Conservation (phyloP, 2,329 filamentous ascomycete genomes). For the Arthrobotrys conoides region DNA sequence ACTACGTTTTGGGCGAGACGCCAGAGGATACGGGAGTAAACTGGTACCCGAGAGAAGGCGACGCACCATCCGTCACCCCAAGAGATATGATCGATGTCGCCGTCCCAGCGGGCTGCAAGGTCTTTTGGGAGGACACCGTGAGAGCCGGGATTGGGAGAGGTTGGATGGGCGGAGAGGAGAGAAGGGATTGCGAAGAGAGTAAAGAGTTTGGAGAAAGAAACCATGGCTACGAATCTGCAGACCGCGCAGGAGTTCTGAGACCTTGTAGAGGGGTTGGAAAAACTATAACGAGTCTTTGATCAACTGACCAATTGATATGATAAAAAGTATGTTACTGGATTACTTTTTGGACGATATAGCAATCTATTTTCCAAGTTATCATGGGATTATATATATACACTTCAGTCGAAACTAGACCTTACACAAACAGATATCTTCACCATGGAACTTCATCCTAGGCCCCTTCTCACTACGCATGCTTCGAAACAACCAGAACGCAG, state of each 20-base stretch:
- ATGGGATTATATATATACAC: slow-evolving; percentile 1
- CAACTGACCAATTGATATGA: too few relatives aligned
- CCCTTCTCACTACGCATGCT: background rate
- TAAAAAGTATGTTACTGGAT: too few relatives aligned
- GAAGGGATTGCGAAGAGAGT: slow-evolving; percentile 13
- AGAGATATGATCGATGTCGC: slow-evolving; percentile 25
- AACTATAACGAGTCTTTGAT: too few relatives aligned
- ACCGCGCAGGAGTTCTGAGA: background rate
- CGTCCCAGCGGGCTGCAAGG: slow-evolving; percentile 26
- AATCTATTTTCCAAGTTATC: background rate
- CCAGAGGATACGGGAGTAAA: slow-evolving; percentile 31
- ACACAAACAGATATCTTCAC: background rate
- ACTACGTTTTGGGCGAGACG: slow-evolving; percentile 17
- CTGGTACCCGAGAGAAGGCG: slow-evolving; percentile 27
- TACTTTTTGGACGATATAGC: background rate
- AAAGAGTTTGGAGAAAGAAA: slow-evolving; percentile 21
- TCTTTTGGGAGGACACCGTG: slow-evolving; percentile 20
- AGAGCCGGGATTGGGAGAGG: background rate
- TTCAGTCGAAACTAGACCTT: background rate
- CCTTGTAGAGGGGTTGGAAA: too few relatives aligned
- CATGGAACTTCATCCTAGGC: background rate
- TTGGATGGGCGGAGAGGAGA: slow-evolving; percentile 13
- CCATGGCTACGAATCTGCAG: slow-evolving; percentile 1
- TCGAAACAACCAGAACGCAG: background rate
- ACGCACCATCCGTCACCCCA: slow-evolving; percentile 34